Conservation (phyloP, 176 grass and related monocot species). For the Cenchrus fungigraminus region DNA sequence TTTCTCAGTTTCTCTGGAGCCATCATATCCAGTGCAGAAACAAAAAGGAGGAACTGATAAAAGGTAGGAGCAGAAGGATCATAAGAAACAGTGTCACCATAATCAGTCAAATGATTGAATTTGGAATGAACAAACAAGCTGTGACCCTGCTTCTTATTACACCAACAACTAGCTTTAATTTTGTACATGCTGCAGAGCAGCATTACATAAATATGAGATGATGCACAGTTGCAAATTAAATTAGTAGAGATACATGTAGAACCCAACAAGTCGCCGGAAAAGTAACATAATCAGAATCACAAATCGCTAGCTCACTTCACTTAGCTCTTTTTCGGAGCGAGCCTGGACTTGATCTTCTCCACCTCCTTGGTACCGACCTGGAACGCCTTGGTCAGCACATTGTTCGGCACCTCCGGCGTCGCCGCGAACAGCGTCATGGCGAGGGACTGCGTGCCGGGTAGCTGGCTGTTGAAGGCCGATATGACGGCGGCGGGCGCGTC, state of each 20-base stretch:
- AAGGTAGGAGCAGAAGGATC: not conserved
- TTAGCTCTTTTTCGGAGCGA: conserved; percentile 46
- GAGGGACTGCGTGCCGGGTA: conserved; percentile 43
- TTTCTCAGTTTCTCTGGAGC: not conserved
- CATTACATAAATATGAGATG: conserved; percentile 17
- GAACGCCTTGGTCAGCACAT: conserved; percentile 37
- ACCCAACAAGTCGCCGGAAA: not conserved
- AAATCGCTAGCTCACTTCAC: not conserved
- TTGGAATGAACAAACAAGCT: conserved; percentile 31
- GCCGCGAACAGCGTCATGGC: conserved; percentile 40
- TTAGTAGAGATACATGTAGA: not conserved
- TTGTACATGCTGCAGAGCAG: conserved; percentile 29
- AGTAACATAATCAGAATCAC: not conserved
- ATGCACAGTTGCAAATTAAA: not conserved
- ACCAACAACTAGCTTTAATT: not conserved
- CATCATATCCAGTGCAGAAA: conserved; percentile 14
- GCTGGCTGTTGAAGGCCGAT: conserved; percentile 49
- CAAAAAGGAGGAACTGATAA: not conserved
- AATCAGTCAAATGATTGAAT: conserved; percentile 12
- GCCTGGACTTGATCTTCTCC: conserved; percentile 48
- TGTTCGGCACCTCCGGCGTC: conserved; percentile 28
- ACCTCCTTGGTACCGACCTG: conserved; percentile 50
- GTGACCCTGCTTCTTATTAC: conserved; percentile 9
- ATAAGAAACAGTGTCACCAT: not conserved
- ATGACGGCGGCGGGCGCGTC: conserved; percentile 34